phyloP scores from a whole-genome alignment of 192 early-diverging fungal genomes.

The Backusella morwellensis region DNA sequence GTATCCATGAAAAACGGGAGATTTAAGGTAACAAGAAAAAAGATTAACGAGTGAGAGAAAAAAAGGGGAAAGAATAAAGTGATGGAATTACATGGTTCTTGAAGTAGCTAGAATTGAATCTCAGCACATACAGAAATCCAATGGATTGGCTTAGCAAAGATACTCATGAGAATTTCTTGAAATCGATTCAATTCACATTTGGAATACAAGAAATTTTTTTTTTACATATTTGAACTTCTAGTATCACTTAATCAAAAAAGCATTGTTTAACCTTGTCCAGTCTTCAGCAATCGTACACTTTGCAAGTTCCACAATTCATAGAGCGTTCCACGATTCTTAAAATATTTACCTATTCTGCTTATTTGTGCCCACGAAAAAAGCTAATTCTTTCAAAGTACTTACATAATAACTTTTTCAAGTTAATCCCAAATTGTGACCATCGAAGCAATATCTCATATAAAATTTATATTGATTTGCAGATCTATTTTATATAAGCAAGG shows the following conservation, averaged over 20 bases:
- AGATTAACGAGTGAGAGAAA: background rate
- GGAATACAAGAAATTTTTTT: background rate
- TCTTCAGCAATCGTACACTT: background rate
- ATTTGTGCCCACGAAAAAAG: background rate
- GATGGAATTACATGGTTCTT: background rate
- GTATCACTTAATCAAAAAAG: background rate
- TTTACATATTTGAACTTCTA: background rate
- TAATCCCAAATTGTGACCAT: background rate
- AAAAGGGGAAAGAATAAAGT: background rate
- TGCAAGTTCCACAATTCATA: background rate
- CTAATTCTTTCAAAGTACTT: background rate
- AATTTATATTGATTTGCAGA: background rate
- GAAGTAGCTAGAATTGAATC: background rate
- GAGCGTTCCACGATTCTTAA: background rate
- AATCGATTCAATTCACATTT: background rate
- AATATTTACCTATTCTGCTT: background rate
- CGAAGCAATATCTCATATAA: background rate
- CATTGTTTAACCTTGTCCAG: background rate
- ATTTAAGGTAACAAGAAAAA: conserved; percentile 1
- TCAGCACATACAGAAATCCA: background rate
- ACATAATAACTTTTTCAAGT: background rate
- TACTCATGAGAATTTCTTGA: background rate
- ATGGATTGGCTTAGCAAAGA: background rate
- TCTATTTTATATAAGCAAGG: background rate
- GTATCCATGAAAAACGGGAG: background rate